Conservation (phyloP, 106 monocot genomes). For the Amphibolis antarctica region DNA sequence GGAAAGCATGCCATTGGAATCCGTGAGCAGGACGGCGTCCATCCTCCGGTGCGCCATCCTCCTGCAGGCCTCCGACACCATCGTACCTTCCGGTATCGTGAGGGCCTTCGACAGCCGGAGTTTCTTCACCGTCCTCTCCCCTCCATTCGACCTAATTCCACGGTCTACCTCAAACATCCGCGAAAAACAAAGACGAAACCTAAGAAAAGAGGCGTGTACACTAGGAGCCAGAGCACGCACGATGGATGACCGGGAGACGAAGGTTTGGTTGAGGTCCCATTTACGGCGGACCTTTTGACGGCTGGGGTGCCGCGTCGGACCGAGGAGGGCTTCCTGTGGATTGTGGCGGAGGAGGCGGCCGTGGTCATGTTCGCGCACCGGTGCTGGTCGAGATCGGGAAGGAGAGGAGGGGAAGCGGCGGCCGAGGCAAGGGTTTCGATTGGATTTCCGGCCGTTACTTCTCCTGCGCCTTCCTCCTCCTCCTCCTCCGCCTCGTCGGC, state of each 20-base stretch:
- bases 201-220: neutral
- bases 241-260: conserved; percentile 38
- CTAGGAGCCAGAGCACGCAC: conserved; percentile 17
- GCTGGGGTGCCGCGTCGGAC: conserved; percentile 28
- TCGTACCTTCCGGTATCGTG: conserved; percentile 75
- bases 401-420: neutral
- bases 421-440: too few relatives aligned
- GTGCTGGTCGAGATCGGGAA: too few relatives aligned
- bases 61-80: conserved; percentile 75
- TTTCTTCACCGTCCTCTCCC: conserved; percentile 87
- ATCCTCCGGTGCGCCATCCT: conserved; percentile 71
- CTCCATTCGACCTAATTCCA: conserved; percentile 15
- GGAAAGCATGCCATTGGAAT: conserved; percentile 70
- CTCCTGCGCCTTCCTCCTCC: too few relatives aligned
- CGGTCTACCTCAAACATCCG: neutral
- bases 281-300: conserved; percentile 15
- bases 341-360: conserved; percentile 13
- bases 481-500: too few relatives aligned
- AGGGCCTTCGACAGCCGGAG: conserved; percentile 81
- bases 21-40: conserved; percentile 78
- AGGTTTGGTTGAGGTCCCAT: conserved; percentile 36
- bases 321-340: conserved; percentile 13
- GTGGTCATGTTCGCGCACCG: conserved; percentile 2
- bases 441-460: too few relatives aligned
- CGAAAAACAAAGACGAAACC: neutral